These are phyloP conservation scores for Cronartium ribicola DNA, from an alignment of 1,284 basidiomycete genomes.

Conservation along the genomic window DNA sequence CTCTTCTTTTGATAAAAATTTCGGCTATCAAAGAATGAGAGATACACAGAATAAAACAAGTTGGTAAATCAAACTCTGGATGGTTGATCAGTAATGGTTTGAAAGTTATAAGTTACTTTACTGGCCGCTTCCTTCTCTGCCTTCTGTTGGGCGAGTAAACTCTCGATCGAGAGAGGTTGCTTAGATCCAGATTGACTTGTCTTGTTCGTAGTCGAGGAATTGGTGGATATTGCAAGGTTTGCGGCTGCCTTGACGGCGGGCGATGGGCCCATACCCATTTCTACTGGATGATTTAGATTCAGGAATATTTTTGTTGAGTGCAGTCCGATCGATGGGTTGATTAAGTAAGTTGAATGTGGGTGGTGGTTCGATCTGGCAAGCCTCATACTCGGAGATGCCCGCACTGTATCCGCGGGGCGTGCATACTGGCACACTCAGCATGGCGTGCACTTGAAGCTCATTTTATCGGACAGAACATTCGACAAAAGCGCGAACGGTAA, in stretches of 20 bases:
- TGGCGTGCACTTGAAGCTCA: no score
- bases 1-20: constrained; percentile 80
- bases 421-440: no score
- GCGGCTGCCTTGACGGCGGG: constrained; percentile 10
- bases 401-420: no score
- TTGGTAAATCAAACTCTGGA: no score
- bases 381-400: no score
- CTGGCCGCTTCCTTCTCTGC: constrained; percentile 79
- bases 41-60: background rate
- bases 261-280: constrained; percentile 36
- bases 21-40: constrained; percentile 60
- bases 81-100: background rate
- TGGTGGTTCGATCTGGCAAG: no score
- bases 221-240: background rate
- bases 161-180: constrained; percentile 61
- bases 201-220: background rate
- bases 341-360: no score
- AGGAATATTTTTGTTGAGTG: background rate
- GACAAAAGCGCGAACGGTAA: no score
- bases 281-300: background rate
- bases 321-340: no score
- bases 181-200: constrained; percentile 4
- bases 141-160: constrained; percentile 75
- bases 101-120: constrained; percentile 59
- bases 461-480: no score